Evolutionary conservation across 176 grass and related monocot genomes (phyloP).

Genomic region (Thalia dealbata): DNA sequence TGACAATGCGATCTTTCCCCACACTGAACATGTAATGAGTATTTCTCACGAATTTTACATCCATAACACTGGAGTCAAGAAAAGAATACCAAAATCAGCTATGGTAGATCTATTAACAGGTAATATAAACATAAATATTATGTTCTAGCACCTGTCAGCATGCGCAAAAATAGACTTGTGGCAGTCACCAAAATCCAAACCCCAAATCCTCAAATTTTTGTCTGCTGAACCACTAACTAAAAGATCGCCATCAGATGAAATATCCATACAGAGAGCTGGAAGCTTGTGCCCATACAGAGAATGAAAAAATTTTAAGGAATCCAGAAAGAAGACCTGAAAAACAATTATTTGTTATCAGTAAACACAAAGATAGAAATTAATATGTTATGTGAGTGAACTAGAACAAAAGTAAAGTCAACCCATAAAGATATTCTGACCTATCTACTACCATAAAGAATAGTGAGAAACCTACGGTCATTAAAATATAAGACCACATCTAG

Average conservation of each 20-base stretch:
- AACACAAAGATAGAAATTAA: background rate
- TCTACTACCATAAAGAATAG: no score
- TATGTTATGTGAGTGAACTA: no score
- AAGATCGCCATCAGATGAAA: conserved; percentile 78
- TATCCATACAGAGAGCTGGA: conserved; percentile 94
- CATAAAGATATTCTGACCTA: no score
- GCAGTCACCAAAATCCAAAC: conserved; percentile 95
- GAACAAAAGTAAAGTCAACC: no score
- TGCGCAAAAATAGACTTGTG: conserved; percentile 90
- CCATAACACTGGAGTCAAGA: conserved; percentile 65
- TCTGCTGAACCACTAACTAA: conserved; percentile 90
- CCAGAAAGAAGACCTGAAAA: conserved; percentile 72
- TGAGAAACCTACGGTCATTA: no score
- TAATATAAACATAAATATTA: background rate
- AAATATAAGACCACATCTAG: no score
- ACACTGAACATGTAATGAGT: conserved; percentile 96
- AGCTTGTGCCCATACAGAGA: conserved; percentile 80
- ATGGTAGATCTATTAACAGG: background rate
- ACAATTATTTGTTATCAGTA: background rate
- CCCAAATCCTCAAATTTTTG: conserved; percentile 95
- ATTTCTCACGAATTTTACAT: conserved; percentile 82
- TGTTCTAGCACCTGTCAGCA: conserved; percentile 43
- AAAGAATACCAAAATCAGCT: background rate
- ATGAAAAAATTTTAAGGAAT: conserved; percentile 65
- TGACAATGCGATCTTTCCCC: conserved; percentile 80